Percentiles rank a stretch among this genome's conserved stretches.
Conservation (phyloP, 1,139 yeast genomes). For the Debaryomyces coudertii region DNA sequence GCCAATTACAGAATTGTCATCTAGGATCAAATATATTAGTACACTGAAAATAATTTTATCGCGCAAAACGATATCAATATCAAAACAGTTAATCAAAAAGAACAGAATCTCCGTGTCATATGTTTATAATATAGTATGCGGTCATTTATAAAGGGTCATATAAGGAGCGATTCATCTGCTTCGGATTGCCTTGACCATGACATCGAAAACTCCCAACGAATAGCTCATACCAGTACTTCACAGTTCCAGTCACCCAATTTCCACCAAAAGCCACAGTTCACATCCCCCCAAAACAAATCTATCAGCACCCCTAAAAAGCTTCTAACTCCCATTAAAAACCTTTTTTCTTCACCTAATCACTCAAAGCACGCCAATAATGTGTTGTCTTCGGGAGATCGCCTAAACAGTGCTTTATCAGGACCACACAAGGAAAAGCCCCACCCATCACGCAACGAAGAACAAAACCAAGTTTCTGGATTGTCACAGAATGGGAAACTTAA, state of each 20-base stretch:
- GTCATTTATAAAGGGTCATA: conserved; percentile 51
- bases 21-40: neutral
- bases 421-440: conserved; percentile 1
- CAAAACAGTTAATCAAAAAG: neutral
- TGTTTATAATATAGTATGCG: conserved; percentile 32
- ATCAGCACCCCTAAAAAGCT: conserved; percentile 47
- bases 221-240: conserved; percentile 15
- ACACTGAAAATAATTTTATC: neutral
- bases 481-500: neutral
- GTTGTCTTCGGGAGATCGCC: conserved; percentile 9
- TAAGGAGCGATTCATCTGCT: conserved; percentile 29
- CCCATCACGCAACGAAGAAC: neutral
- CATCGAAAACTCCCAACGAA: conserved; percentile 12
- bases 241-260: conserved; percentile 28
- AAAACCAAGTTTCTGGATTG: neutral
- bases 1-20: neutral
- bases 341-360: conserved; percentile 33
- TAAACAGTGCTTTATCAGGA: conserved; percentile 9
- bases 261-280: conserved; percentile 25
- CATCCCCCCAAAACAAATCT: conserved; percentile 30
- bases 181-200: conserved; percentile 17
- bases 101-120: conserved; percentile 13
- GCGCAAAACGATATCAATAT: neutral
- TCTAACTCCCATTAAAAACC: conserved; percentile 45
- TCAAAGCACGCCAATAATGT: conserved; percentile 7